Evolutionary conservation across 352 stramenopile genomes (phyloP).

Genomic region (Phytophthora vignae): DNA sequence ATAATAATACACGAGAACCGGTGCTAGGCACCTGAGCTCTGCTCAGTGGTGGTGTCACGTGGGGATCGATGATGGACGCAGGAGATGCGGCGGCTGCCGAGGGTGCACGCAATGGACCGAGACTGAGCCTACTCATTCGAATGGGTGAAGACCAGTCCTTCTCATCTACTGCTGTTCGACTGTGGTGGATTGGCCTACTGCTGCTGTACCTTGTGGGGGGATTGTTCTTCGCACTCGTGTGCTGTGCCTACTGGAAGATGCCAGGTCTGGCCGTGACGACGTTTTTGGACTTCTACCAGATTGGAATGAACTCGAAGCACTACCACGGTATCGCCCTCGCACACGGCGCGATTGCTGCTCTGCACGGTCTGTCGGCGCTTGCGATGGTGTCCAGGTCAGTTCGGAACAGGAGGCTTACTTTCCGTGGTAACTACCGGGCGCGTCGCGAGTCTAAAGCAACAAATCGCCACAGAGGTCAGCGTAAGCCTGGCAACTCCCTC

Average conservation of each 20-base stretch:
- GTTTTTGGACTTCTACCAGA: slow-evolving; percentile 36
- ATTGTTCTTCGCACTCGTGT: slow-evolving; percentile 37
- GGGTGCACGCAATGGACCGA: slow-evolving; percentile 13
- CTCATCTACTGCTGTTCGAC: slow-evolving; percentile 16
- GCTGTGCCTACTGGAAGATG: slow-evolving; percentile 28
- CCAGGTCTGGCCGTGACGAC: slow-evolving; percentile 24
- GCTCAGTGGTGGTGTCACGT: background rate
- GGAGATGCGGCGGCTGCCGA: slow-evolving; percentile 2
- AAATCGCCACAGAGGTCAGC: slow-evolving; percentile 1
- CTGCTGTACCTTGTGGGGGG: slow-evolving; percentile 26
- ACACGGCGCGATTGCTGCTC: slow-evolving; percentile 20
- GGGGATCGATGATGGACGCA: background rate
- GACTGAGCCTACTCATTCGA: slow-evolving; percentile 20
- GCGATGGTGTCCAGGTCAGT: slow-evolving; percentile 33
- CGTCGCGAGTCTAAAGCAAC: background rate
- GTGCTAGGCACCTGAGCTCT: background rate
- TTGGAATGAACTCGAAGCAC: slow-evolving; percentile 34
- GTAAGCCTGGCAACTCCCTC: background rate
- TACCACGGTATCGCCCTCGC: slow-evolving; percentile 16
- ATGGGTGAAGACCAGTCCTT: slow-evolving; percentile 6
- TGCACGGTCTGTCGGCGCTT: slow-evolving; percentile 25
- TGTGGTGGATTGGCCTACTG: slow-evolving; percentile 31
- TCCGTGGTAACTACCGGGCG: slow-evolving; percentile 10
- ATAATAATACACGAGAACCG: background rate
- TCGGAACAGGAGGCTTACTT: slow-evolving; percentile 24